Percentiles rank a stretch among this genome's conserved stretches.
These are phyloP conservation scores for Raddia guianensis DNA, from an alignment of 176 grass and related monocot genomes.

Conservation along the genomic window DNA sequence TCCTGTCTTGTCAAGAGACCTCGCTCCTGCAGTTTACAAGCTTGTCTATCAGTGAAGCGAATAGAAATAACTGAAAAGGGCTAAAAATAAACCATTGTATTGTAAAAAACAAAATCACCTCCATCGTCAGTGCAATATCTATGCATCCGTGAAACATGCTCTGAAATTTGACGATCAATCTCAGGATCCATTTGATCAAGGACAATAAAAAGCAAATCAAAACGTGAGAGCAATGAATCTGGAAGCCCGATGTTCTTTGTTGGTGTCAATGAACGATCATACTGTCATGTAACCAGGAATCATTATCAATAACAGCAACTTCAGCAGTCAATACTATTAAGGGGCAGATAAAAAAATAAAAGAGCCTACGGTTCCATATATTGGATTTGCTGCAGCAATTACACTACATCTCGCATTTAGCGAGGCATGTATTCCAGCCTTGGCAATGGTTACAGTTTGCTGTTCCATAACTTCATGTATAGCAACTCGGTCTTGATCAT, in stretches of 20 bases:
- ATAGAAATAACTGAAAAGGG: neutral
- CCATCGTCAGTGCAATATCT: conserved; percentile 93
- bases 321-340: neutral
- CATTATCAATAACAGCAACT: conserved; percentile 34
- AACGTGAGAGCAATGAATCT: conserved; percentile 95
- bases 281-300: conserved; percentile 53
- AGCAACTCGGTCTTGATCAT: conserved; percentile 93
- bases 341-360: neutral
- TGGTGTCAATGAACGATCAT: conserved; percentile 92
- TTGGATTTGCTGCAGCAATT: conserved; percentile 97
- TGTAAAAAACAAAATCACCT: conserved; percentile 54
- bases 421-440: conserved; percentile 97
- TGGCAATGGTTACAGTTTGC: conserved; percentile 97
- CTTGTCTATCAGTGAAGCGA: conserved; percentile 24
- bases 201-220: conserved; percentile 98
- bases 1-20: conserved; percentile 64
- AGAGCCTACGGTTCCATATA: conserved; percentile 89
- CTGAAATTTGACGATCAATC: conserved; percentile 92
- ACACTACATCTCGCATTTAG: conserved; percentile 98
- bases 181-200: conserved; percentile 99
- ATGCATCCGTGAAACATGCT: conserved; percentile 94
- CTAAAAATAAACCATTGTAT: conserved; percentile 30
- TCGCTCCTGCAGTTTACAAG: conserved; percentile 50
- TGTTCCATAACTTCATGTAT: conserved; percentile 99
- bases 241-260: conserved; percentile 99